Conservation (phyloP, 495 filamentous ascomycete genomes). For the Parathielavia appendiculata region DNA sequence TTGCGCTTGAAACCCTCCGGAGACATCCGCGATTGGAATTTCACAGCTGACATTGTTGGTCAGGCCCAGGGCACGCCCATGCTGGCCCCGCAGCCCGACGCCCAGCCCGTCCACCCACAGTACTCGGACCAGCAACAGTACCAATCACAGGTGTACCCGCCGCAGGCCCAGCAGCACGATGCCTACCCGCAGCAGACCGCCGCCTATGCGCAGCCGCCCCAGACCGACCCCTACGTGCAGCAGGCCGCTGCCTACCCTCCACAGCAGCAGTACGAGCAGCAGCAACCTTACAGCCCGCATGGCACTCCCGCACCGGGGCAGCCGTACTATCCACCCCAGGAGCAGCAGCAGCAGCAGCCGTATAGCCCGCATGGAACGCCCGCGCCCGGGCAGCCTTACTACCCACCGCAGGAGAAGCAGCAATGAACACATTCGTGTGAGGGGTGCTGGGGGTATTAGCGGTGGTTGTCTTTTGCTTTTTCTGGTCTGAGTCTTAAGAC, state of each 20-base stretch:
- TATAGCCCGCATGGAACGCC: conserved; percentile 5
- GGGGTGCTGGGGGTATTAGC: no score
- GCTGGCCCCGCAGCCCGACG: conserved; percentile 21
- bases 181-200: conserved; percentile 9
- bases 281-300: conserved; percentile 14
- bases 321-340: conserved; percentile 23
- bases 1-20: no score
- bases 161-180: not conserved
- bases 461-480: not conserved
- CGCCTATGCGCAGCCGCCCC: not conserved
- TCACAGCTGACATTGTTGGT: no score
- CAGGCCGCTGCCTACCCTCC: conserved; percentile 4
- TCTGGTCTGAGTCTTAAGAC: no score
- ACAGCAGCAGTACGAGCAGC: conserved; percentile 2
- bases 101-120: conserved; percentile 22
- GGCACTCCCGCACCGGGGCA: conserved; percentile 21
- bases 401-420: conserved; percentile 9
- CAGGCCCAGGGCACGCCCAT: conserved; percentile 30
- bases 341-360: not conserved
- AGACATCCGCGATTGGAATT: no score
- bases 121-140: conserved; percentile 25
- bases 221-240: no score
- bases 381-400: conserved; percentile 18
- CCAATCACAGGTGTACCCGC: conserved; percentile 18
- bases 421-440: no score